Base-by-base conservation (phyloP, 2,329 filamentous ascomycete genomes). In the Aureobasidium lini region DNA sequence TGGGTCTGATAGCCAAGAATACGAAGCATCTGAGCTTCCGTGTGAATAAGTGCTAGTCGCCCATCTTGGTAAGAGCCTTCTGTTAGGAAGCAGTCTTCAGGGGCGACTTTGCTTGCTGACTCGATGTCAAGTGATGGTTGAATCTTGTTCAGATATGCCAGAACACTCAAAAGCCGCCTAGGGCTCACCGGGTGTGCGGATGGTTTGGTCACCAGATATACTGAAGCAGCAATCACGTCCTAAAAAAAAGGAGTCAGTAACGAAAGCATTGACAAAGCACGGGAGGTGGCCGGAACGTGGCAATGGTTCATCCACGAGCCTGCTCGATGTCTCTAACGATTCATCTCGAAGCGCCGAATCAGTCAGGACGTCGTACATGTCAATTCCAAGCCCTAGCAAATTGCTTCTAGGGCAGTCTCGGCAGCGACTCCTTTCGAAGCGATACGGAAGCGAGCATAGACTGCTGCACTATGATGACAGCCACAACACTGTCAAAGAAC, bases 161-260 rank as follows among this genome's bases (percentile, higher is more conserved):
- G 96, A 61, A 93, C 87, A 70, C 92, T 94, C 61, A 91, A 81
- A 40, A 96, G 77, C 64, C 91, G 91, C 64, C 91, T 85, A 0
- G 90, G 84, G 11, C 88, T 87, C 61, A 87, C 84, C 1, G 91
- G 87, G 52, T 84, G 80, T 3, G 89, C 83, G 28, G 91, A 90
- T 60, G 94, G 81, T 75, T 97, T 97, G 32, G 90, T 84, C 28
- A 85, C 83, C 54, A 96, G 80, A 76, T 90, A 97, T 54, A 97
- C 74, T 0, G 84, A 80, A 15, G 90, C 90, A 36, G 92, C 89
- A 34, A 90, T 95, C 56, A 88, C 81, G 70, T 94, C 86, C 88
- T 94, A 69, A 34, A 62, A 40, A 40, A 18, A 42, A 29, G 6
- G n/a, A 46, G 36, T 44, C 48, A 56, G 53, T 44, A 57, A 64